phyloP scores from a whole-genome alignment of 2,329 filamentous ascomycete genomes.

The Penicillium expansum region DNA sequence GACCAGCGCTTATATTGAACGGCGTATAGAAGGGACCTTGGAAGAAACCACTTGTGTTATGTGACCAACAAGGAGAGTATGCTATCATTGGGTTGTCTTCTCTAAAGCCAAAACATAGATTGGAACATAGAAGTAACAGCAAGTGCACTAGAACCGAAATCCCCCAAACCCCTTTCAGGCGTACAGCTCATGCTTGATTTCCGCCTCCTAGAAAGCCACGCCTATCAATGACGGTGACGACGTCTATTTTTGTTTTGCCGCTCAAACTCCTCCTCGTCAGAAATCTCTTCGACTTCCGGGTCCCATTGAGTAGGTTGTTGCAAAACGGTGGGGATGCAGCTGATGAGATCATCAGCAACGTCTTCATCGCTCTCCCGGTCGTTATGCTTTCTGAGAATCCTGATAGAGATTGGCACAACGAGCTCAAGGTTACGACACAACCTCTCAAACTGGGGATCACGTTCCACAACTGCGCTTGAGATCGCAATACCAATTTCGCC shows the following conservation, averaged over 20 bases:
- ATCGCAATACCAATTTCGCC: not conserved
- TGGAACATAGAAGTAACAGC: not conserved
- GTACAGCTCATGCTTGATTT: not conserved
- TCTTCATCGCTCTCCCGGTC: not conserved
- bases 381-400: not conserved
- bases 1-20: not conserved
- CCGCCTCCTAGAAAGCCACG: not conserved
- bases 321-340: not conserved
- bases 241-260: not conserved
- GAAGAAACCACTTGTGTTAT: not conserved
- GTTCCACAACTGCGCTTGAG: not conserved
- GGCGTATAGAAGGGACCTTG: not conserved
- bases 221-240: not conserved
- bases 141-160: not conserved
- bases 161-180: too few relatives aligned
- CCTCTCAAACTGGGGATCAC: not conserved
- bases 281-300: not conserved
- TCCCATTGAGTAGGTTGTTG: not conserved
- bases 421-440: not conserved
- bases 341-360: conserved; percentile 1
- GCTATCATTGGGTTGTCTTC: not conserved
- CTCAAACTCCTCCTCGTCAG: not conserved
- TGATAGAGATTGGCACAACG: not conserved
- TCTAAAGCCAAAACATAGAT: not conserved
- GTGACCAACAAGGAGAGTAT: not conserved